Evolutionary conservation across 306 rosid species (phyloP), one percentile per base, ranked within the genome.

Genomic region (Hylodesmum podocarpum): DNA sequence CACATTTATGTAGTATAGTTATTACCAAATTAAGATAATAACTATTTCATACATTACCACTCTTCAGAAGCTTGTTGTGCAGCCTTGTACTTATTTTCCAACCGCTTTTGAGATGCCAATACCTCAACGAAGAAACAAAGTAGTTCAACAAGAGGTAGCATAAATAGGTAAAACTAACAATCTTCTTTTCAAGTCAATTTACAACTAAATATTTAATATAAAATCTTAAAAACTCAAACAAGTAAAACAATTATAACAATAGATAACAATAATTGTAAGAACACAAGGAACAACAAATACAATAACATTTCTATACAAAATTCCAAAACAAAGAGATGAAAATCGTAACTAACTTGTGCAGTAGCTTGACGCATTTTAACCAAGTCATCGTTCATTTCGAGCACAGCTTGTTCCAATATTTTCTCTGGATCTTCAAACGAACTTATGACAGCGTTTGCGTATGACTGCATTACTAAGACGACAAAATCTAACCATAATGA

Each of bases 341-440:
- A 54, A 58, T n/a, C 1, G 73, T 57, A 77, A 77, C 85, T 79
- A 83, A 94, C 98, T 78, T 94, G 98, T 63, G 98, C 96, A 15
- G 98, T 94, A 44, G 98, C 98, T 83, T 94, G 98, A 19, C 97
- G 97, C 98, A 94, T 94, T 87, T 91, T 94, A 28, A 91, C 91
- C 84, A 94, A 85, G 82, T 94, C 98, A 3, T 94, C 97, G 24
- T 89, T 94, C 98, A 94, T 94, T 87, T 94, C 98, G 73, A 91
- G 86, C 77, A 94, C 97, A 18, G 98, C 67, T 85, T 94, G 98
- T 81, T 94, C 98, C 88, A 94, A 83, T 59, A 94, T 91, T 80
- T 94, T 91, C 91, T 94, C 98, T 2, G 97, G 98, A 76, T 94
- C 98, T 83, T 94, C 98, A 80, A 94, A 94, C 14, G 96, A 55